phyloP scores from a whole-genome alignment of 768 basidiomycete species.

The Pleurotus eryngii region DNA sequence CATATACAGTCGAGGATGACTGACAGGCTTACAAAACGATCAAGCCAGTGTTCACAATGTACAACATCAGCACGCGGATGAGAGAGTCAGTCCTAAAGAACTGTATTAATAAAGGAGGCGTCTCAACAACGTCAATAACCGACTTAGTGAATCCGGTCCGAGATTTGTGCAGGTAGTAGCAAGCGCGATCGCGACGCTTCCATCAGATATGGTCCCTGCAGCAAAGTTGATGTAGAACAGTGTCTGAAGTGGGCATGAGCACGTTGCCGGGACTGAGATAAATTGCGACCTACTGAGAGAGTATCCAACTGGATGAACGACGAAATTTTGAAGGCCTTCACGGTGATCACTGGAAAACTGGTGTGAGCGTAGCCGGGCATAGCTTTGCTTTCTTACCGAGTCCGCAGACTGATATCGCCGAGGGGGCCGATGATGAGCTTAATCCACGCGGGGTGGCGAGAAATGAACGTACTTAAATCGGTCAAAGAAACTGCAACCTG shows the following conservation, averaged over 20 bases:
- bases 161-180: conserved; percentile 43
- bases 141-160: conserved; percentile 52
- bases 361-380: neutral
- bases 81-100: conserved; percentile 34
- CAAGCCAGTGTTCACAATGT: conserved; percentile 44
- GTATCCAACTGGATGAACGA: conserved; percentile 34
- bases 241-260: conserved; percentile 25
- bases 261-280: neutral
- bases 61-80: conserved; percentile 41
- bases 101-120: neutral
- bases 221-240: conserved; percentile 53
- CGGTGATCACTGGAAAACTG: conserved; percentile 43
- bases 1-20: too few species aligned
- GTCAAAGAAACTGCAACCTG: conserved; percentile 36
- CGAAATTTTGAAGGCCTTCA: conserved; percentile 44
- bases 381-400: conserved; percentile 25
- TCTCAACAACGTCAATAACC: neutral
- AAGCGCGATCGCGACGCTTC: conserved; percentile 49
- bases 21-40: neutral
- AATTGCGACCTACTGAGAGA: conserved; percentile 31
- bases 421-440: conserved; percentile 1
- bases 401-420: conserved; percentile 27
- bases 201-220: conserved; percentile 45
- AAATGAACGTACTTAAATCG: conserved; percentile 40
- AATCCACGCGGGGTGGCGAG: neutral